Base-by-base conservation (phyloP, 2,329 filamentous ascomycete species). In the Sporothrix pseudoabietina region DNA sequence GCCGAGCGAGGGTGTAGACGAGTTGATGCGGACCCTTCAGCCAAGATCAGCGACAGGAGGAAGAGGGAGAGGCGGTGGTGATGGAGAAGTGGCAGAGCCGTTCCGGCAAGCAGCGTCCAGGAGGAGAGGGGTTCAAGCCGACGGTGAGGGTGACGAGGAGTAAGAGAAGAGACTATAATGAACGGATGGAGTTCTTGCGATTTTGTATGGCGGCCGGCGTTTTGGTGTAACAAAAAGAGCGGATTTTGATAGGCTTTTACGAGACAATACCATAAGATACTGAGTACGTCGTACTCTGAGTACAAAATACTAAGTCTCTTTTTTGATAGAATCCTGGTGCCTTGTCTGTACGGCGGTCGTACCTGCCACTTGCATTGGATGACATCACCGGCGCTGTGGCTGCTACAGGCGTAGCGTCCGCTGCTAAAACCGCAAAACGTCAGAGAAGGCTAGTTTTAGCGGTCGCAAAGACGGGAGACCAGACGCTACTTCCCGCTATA, bases 1-100 rank as follows among this genome's bases (percentile, higher is more conserved):
- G 71, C 78, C 79, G 68, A 83, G 80, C 72, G 80, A 80, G 72
- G 66, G 80, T 52, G 80, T 79, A 1, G 80, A 81, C 57, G 78
- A 80, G 54, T 79, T 81, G 39, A 80, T 82, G 79, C 78, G 32
- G 78, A 12, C 35, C 30, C 32, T 77, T 12, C 72, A 75, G 71
- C 76, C 76, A 12, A 68, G 72, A n/a, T 2, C 63, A 8, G 44
- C 44, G 8, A 69, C 61, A 9, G 39, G 61, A 32, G 2, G 68
- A 65, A 8, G 69, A 35, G 7, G 69, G 55, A 3, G 65, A 75
- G 3, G 77, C 76, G 7, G 78, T 77, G 76, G 73, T 19, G 74
- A 75, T 26, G 73, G 74, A 2, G 77, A 77, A 3, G 77, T 69
- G 44, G 44, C 66, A 22, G 44, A 22, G 66, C 47, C 66, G 26